Percentiles rank a stretch among this genome's conserved stretches.
Conservation (phyloP, 352 stramenopile genomes). For the Peronospora destructor region DNA sequence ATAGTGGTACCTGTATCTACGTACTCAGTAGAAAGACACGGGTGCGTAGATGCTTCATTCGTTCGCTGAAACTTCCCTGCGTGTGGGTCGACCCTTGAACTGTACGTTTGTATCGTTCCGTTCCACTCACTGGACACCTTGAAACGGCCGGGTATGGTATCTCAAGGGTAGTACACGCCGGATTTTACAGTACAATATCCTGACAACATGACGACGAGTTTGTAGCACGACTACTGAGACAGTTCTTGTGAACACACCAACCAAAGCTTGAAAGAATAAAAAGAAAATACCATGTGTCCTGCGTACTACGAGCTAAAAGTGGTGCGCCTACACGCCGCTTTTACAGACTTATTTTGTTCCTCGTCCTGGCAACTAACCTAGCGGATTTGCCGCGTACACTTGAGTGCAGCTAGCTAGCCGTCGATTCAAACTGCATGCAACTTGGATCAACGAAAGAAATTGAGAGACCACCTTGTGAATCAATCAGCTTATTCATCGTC, state of each 20-base stretch:
- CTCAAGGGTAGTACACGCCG: too few relatives aligned
- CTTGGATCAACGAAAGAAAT: conserved; percentile 2
- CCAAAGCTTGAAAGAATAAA: conserved; percentile 30
- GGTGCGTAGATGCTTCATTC: background rate
- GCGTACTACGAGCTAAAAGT: conserved; percentile 30
- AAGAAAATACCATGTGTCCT: conserved; percentile 26
- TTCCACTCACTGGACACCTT: conserved; percentile 1
- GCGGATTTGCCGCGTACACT: background rate
- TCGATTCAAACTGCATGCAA: conserved; percentile 1
- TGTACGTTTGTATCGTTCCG: conserved; percentile 20
- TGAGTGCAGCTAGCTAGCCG: background rate
- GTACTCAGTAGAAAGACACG: conserved; percentile 16
- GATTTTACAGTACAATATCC: background rate
- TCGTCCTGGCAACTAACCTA: background rate
- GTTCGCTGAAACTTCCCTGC: background rate
- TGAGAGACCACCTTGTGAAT: background rate
- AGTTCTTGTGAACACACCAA: conserved; percentile 7
- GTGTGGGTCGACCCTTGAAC: background rate
- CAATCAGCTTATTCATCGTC: conserved; percentile 40
- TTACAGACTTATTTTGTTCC: conserved; percentile 8
- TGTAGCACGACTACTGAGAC: conserved; percentile 7
- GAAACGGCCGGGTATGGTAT: too few relatives aligned
- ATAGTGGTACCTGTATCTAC: conserved; percentile 4
- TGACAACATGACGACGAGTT: background rate
- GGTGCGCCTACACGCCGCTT: background rate